phyloP scores from a whole-genome alignment of 176 grass and related monocot genomes.

The Avena eriantha region DNA sequence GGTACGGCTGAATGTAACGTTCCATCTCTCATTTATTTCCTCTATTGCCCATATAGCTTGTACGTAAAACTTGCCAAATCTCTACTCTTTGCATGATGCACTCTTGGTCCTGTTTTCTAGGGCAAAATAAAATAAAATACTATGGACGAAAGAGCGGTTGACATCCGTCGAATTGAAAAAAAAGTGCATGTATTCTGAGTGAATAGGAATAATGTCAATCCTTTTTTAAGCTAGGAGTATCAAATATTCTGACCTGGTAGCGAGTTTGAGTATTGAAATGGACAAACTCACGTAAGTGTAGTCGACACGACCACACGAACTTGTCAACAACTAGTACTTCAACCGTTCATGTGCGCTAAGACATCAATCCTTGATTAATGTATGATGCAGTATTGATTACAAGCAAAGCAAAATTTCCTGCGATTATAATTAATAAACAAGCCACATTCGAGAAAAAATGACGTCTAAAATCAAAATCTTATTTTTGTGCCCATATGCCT shows the following conservation, averaged over 20 bases:
- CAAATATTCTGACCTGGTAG: neutral
- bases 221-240: neutral
- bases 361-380: neutral
- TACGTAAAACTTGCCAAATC: slow-evolving; percentile 20
- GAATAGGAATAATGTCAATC: neutral
- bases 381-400: neutral
- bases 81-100: neutral
- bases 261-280: slow-evolving; percentile 1
- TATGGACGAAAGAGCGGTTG: neutral
- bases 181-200: neutral
- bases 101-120: too few species aligned
- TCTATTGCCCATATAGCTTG: neutral
- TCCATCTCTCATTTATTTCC: slow-evolving; percentile 30
- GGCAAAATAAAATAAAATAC: neutral
- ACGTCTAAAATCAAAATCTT: neutral
- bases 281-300: neutral
- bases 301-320: neutral
- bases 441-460: neutral
- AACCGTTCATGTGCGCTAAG: neutral
- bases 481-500: neutral
- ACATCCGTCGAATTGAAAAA: slow-evolving; percentile 31
- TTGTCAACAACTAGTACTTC: neutral
- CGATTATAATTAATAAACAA: neutral
- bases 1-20: slow-evolving; percentile 40
- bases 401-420: neutral